Conservation (phyloP, 2,329 filamentous ascomycete species). For the Alternaria conjuncta region DNA sequence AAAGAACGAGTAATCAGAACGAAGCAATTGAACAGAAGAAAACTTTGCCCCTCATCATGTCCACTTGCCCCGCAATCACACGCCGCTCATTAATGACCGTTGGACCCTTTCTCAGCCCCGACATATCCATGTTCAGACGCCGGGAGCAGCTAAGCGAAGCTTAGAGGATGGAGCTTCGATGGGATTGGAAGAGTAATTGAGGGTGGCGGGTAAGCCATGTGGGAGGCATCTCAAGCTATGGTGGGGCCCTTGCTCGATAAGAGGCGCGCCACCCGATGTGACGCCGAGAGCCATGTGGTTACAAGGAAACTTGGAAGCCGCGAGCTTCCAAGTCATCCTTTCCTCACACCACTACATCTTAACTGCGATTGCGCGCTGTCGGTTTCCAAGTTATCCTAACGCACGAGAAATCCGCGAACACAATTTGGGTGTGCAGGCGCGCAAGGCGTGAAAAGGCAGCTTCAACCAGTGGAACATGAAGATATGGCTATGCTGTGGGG, state of each 20-base stretch:
- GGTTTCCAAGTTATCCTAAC: background rate
- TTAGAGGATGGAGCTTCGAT: slow-evolving; percentile 2
- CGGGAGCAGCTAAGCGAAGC: slow-evolving; percentile 13
- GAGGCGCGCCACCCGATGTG: slow-evolving; percentile 7
- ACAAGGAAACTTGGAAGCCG: background rate
- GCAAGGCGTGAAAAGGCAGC: background rate
- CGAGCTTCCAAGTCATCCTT: background rate
- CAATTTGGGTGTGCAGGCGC: background rate
- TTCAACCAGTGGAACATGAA: slow-evolving; percentile 14
- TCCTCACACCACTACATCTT: background rate
- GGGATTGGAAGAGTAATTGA: slow-evolving; percentile 26
- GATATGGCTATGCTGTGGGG: slow-evolving; percentile 27
- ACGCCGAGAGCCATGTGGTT: background rate
- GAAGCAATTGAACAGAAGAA: slow-evolving; percentile 10
- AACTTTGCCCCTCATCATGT: slow-evolving; percentile 31
- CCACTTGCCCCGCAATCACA: slow-evolving; percentile 29
- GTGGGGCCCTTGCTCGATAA: slow-evolving; percentile 28
- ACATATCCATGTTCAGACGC: slow-evolving; percentile 12
- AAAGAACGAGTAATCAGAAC: slow-evolving; percentile 3
- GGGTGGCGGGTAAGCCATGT: slow-evolving; percentile 23
- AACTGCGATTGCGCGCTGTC: background rate
- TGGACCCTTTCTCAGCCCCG: slow-evolving; percentile 18
- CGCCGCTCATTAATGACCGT: slow-evolving; percentile 14
- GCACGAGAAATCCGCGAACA: background rate
- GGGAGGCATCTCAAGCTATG: slow-evolving; percentile 30